Base-by-base conservation (phyloP, 2,329 filamentous ascomycete species). In the Trichoderma sp. region DNA sequence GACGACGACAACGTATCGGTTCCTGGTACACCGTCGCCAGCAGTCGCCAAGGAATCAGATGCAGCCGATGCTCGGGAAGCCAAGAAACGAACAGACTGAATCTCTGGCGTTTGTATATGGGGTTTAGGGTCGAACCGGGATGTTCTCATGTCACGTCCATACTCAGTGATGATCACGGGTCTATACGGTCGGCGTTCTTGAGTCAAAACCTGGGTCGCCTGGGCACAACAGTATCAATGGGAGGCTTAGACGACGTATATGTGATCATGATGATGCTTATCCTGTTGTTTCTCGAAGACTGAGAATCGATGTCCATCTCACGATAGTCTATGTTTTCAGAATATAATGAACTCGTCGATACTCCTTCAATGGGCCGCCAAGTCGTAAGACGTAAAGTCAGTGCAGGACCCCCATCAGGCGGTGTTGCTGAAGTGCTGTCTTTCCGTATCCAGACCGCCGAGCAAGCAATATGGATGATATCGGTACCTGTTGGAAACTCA, bases 1-100 rank as follows among this genome's bases (percentile, higher is more conserved):
- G 83, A 84, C 30, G 83, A 84, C n/a, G 82, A 81, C 7, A 82
- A 83, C 26, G 74, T 72, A 19, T 73, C 73, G 1, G 69, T 70
- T 44, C 50, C 68, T 41, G 50, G 68, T 19, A 66, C 64, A 6
- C 63, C 68, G 6, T 56, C 63, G 39, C 15, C 47, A 19, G 50
- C 51, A 28, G 68, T 66, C 34, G 70, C 68, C 56, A 70, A 71
- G 26, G 71, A 66, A 14, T 57, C 65, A 3, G 73, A 72, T n/a
- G 65, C 67, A 6, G 69, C 68, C 17, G 74, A 77, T 51, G 52
- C 71, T n/a, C 71, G 68, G 34, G 76, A 77, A 21, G 57, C 65
- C 5, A 77, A 76, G 66, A 77, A 75, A 64, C 72, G 76, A 54
- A 70, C 69, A 57, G 74, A 78, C 61, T 78, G 68, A 71, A 50